Conservation (phyloP, 768 basidiomycete genomes). For the Solioccasus polychromus region DNA sequence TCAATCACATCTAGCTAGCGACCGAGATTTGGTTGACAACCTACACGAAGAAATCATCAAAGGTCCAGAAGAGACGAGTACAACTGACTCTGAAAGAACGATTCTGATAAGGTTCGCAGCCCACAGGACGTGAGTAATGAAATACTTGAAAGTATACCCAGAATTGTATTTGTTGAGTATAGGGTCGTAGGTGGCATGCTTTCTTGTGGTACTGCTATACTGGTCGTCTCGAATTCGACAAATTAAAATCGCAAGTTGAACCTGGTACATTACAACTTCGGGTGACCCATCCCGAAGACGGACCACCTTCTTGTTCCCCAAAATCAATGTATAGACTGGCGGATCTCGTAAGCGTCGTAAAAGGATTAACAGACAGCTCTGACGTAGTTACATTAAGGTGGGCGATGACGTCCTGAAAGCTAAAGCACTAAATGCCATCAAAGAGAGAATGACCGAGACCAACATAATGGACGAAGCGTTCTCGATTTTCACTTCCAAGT, state of each 20-base stretch:
- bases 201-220: conserved; percentile 29
- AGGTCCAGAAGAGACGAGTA: background rate
- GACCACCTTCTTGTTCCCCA: conserved; percentile 27
- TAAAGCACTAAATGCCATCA: conserved; percentile 17
- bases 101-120: conserved; percentile 14
- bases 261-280: background rate
- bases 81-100: background rate
- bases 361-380: background rate
- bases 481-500: conserved; percentile 28
- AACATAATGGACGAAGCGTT: conserved; percentile 27
- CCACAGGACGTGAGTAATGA: conserved; percentile 15
- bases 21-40: background rate
- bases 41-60: conserved; percentile 8
- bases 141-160: background rate
- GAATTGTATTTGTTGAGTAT: too few species aligned
- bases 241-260: conserved; percentile 16
- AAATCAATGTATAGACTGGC: conserved; percentile 39
- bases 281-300: background rate
- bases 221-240: conserved; percentile 14
- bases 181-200: conserved; percentile 22
- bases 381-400: conserved; percentile 6
- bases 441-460: conserved; percentile 7
- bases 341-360: conserved; percentile 21
- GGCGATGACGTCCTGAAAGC: conserved; percentile 17
- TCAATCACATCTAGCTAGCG: conserved; percentile 10